Evolutionary conservation across 306 rosid species (phyloP).

Genomic region (Trichosanthes truncata): DNA sequence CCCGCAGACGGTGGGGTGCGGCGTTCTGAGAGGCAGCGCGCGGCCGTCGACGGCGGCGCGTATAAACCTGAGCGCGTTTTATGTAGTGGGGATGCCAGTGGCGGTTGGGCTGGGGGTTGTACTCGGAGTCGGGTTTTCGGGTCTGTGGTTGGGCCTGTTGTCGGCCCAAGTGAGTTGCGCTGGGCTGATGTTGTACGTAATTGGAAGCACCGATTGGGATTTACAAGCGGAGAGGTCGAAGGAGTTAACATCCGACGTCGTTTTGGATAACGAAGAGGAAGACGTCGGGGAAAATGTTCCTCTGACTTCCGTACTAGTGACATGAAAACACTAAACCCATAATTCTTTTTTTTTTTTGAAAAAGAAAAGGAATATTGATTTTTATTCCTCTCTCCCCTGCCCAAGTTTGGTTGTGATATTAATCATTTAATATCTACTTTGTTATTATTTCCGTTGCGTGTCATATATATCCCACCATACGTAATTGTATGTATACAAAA

Average conservation of each 20-base stretch:
- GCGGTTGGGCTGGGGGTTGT: constrained; percentile 75
- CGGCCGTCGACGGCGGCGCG: constrained; percentile 75
- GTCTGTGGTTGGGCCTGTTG: constrained; percentile 79
- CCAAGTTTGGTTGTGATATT: neutral
- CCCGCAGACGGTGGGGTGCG: constrained; percentile 90
- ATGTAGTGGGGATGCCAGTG: constrained; percentile 80
- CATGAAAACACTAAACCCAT: neutral
- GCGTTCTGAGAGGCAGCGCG: constrained; percentile 79
- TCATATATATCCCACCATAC: neutral
- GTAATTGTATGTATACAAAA: neutral
- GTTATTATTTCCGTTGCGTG: neutral
- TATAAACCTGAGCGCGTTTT: constrained; percentile 75
- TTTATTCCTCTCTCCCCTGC: neutral
- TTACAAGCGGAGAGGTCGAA: constrained; percentile 51
- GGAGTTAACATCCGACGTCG: constrained; percentile 27
- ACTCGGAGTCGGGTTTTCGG: constrained; percentile 54
- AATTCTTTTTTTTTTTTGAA: neutral
- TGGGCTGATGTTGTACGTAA: constrained; percentile 59
- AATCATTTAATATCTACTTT: neutral
- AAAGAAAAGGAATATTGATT: neutral
- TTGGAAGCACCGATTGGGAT: constrained; percentile 85
- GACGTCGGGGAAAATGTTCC: constrained; percentile 17
- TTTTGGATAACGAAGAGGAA: constrained; percentile 2
- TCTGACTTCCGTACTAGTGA: constrained; percentile 18
- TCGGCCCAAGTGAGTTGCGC: constrained; percentile 90